Conservation (phyloP, 1,284 basidiomycete species). For the Singerocomus rubriflavus region DNA sequence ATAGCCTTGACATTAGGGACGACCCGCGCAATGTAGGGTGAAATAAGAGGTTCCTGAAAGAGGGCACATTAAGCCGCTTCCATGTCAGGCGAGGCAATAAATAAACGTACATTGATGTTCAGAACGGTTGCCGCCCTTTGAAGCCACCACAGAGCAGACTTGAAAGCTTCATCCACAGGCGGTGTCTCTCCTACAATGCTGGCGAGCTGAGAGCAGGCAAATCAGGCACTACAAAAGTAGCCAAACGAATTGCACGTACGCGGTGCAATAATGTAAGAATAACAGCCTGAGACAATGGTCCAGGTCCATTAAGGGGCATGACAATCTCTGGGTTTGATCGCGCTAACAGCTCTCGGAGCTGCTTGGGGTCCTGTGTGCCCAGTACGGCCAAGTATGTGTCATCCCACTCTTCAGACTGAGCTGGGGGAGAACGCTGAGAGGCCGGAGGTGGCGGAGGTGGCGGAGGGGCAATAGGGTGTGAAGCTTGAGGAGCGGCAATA, state of each 20-base stretch:
- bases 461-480: slow-evolving; percentile 67
- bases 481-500: slow-evolving; percentile 73
- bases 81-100: not conserved
- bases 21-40: slow-evolving; percentile 75
- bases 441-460: slow-evolving; percentile 48
- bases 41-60: slow-evolving; percentile 70
- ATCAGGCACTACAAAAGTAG: slow-evolving; percentile 10
- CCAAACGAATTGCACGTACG: slow-evolving; percentile 42
- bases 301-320: slow-evolving; percentile 67
- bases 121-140: slow-evolving; percentile 67
- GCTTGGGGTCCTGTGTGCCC: slow-evolving; percentile 65
- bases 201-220: slow-evolving; percentile 51
- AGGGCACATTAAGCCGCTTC: slow-evolving; percentile 5
- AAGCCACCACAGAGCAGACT: slow-evolving; percentile 79
- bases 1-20: slow-evolving; percentile 72
- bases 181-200: slow-evolving; percentile 68
- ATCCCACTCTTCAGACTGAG: slow-evolving; percentile 73
- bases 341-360: slow-evolving; percentile 68
- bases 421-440: slow-evolving; percentile 53
- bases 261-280: slow-evolving; percentile 76
- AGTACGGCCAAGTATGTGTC: slow-evolving; percentile 74
- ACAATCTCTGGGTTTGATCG: slow-evolving; percentile 73
- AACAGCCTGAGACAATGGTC: slow-evolving; percentile 75
- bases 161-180: slow-evolving; percentile 74
- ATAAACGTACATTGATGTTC: slow-evolving; percentile 61